These are phyloP conservation scores for Globisporangium heterothallicum DNA, from an alignment of 352 stramenopile genomes.

Conservation along the genomic window DNA sequence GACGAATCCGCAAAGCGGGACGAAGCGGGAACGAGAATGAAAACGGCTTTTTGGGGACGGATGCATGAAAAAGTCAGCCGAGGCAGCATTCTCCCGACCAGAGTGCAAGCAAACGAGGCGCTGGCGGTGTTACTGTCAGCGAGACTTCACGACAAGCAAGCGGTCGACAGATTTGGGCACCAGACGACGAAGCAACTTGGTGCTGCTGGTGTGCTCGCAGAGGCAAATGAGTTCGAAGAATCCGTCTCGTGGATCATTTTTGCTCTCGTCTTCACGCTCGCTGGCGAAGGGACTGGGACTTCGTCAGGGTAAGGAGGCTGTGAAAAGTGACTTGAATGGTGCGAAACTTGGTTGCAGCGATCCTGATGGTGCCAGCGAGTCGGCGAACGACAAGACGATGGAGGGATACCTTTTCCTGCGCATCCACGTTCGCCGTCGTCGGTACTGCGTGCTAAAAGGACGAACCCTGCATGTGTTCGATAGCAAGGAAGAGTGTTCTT, in stretches of 20 bases:
- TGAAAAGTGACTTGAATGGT: constrained; percentile 9
- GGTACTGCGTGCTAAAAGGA: constrained; percentile 65
- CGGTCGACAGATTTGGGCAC: too few species aligned
- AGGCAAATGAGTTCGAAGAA: neutral
- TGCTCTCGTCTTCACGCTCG: constrained; percentile 14
- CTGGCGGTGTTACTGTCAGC: too few species aligned
- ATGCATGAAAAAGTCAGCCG: too few species aligned
- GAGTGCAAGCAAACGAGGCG: constrained; percentile 1
- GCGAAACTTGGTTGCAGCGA: neutral
- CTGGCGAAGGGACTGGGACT: constrained; percentile 14
- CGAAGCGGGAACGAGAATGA: too few species aligned
- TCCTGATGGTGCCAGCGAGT: neutral
- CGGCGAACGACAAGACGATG: constrained; percentile 19
- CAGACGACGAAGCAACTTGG: neutral
- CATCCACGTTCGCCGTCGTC: constrained; percentile 45
- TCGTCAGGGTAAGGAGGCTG: constrained; percentile 8
- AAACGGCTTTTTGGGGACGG: too few species aligned
- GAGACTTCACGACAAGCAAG: too few species aligned
- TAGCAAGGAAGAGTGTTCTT: constrained; percentile 32
- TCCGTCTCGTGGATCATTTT: constrained; percentile 10
- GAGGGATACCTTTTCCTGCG: constrained; percentile 64
- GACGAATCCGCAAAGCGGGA: too few species aligned
- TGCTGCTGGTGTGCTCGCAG: neutral
- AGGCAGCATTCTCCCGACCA: too few species aligned
- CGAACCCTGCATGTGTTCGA: constrained; percentile 57